Evolutionary conservation across 495 filamentous ascomycete genomes (phyloP), one percentile per base, ranked within the genome.

Genomic region (Hypoxylon trugodes): DNA sequence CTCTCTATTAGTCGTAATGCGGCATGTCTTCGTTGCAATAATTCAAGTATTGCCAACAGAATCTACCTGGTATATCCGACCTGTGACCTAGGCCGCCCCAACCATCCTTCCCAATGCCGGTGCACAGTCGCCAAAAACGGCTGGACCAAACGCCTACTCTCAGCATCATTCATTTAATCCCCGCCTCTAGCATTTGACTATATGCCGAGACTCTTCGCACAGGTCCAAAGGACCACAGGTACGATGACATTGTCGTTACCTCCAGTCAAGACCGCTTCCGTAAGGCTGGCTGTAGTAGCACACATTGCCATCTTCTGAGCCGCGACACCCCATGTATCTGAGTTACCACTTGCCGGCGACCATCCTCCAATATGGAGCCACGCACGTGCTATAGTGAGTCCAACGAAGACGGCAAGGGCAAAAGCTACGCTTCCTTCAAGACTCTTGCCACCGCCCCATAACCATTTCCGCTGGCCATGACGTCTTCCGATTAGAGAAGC

Each of bases 221-320:
- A 82, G 67, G 91, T 80, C 95, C 95, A 99, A 46, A 98, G 75
- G 51, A 96, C 88, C 35, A 98, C 85, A n/a, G 96, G 96, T 61
- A 98, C 95, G 51, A 97, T 85, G 21, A 99, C 94, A 80, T 99
- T 99, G 79, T 99, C 95, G 81, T 99, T 99, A 46, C 93, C 95
- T 8, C 95, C 96, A 40, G 96, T 98, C 52, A 98, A 78, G 55
- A 97, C 93, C 15, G 95, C 93, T 78, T 98, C 95, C 54, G 93
- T 95, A 55, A 97, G 82, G 74, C 92, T 96, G 25, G 94, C 91
- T 52, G 92, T 86, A 33, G 81, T 81, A 5, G 91, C 92, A 47
- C 92, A 93, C 38, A 87, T 68, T 15, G 81, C 76, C 41, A 87
- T 83, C 73, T 90, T 93, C 33, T 75, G 78, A 36, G 59, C 45